phyloP scores from a whole-genome alignment of 176 grass and related monocot genomes.

The Cymbopogon citratus region DNA sequence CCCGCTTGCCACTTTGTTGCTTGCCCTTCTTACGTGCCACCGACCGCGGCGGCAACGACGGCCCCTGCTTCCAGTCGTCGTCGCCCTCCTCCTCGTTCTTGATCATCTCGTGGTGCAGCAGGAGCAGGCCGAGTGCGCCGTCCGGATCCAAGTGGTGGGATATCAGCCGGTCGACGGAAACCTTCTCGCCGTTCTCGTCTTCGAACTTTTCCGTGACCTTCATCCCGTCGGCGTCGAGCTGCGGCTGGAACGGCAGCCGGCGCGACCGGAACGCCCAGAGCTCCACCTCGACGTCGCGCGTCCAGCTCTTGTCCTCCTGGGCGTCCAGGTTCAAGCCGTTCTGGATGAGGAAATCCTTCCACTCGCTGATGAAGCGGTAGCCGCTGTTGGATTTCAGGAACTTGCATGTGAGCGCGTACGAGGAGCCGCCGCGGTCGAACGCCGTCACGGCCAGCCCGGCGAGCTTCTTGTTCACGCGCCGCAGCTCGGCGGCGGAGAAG shows the following conservation, averaged over 20 bases:
- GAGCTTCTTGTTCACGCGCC: not conserved
- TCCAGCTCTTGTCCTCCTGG: not conserved
- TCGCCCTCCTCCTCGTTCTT: not conserved
- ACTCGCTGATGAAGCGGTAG: constrained; percentile 1
- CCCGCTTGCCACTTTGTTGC: not conserved
- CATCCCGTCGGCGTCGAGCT: not conserved
- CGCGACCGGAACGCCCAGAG: constrained; percentile 3
- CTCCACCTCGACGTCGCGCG: not conserved
- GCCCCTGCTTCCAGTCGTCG: not conserved
- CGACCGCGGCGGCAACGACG: not conserved
- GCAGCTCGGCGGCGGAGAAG: not conserved
- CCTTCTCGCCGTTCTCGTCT: not conserved
- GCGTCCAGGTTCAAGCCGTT: not conserved
- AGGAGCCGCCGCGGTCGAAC: not conserved
- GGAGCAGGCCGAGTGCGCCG: not conserved
- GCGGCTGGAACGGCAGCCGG: not conserved
- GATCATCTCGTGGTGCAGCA: not conserved
- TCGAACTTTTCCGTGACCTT: not conserved
- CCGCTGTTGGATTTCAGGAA: not conserved
- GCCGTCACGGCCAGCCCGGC: not conserved
- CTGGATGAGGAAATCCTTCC: not conserved
- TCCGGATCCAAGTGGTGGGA: not conserved
- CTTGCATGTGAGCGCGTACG: not conserved
- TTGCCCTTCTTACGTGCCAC: not conserved
- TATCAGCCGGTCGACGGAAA: not conserved